Conservation (phyloP, 371 early-diverging fungal genomes). For the Syncephalastrum racemosum region DNA sequence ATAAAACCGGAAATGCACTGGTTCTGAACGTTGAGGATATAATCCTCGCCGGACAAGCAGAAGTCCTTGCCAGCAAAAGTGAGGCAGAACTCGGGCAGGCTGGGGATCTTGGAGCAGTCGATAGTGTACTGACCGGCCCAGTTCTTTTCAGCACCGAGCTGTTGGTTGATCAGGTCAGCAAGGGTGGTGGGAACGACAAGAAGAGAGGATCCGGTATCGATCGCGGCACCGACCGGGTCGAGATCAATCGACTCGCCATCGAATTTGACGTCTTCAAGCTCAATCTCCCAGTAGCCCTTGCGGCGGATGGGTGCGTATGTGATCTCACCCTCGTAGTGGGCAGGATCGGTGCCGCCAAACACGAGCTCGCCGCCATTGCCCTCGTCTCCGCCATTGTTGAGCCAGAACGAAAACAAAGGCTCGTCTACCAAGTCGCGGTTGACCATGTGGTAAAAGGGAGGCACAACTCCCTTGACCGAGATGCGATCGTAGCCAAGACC, state of each 20-base stretch:
- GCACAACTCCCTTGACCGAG: conserved; percentile 80
- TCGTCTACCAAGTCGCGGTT: conserved; percentile 70
- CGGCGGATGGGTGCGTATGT: conserved; percentile 79
- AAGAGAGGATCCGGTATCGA: conserved; percentile 82
- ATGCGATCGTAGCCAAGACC: conserved; percentile 90
- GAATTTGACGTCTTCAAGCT: conserved; percentile 66
- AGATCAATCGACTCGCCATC: conserved; percentile 65
- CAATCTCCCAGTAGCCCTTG: conserved; percentile 94
- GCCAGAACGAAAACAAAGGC: conserved; percentile 83
- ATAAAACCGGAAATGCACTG: conserved; percentile 93
- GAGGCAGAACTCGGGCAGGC: conserved; percentile 74
- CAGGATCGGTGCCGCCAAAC: conserved; percentile 77
- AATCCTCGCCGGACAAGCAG: conserved; percentile 53
- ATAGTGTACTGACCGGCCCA: conserved; percentile 82
- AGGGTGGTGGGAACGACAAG: conserved; percentile 70
- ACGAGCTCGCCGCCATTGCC: conserved; percentile 78
- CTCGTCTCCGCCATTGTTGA: conserved; percentile 57
- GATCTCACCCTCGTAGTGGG: conserved; percentile 70
- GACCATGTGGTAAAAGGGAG: conserved; percentile 93
- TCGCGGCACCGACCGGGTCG: conserved; percentile 65
- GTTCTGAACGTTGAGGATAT: conserved; percentile 76
- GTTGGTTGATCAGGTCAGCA: conserved; percentile 80
- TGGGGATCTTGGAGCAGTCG: conserved; percentile 66
- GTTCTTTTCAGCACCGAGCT: conserved; percentile 86
- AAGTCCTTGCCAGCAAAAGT: conserved; percentile 70